These are phyloP conservation scores for Decorospora gaudefroyi DNA, from an alignment of 2,329 filamentous ascomycete species.

Conservation along the genomic window DNA sequence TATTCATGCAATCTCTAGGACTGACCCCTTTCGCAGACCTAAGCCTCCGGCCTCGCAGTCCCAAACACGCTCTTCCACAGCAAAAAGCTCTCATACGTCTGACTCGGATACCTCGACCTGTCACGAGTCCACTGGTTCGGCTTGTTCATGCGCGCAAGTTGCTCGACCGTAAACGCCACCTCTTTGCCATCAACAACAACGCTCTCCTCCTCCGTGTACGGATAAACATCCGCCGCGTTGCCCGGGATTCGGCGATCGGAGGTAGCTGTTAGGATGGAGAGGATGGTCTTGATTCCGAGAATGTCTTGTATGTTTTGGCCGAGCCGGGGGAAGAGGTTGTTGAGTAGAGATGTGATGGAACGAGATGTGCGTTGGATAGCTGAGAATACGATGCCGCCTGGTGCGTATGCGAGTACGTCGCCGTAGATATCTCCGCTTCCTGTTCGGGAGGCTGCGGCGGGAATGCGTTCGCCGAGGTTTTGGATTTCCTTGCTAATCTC, in stretches of 20 bases:
- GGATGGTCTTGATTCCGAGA: conserved; percentile 35
- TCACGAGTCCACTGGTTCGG: conserved; percentile 27
- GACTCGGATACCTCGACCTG: conserved; percentile 37
- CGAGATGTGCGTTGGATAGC: conserved; percentile 21
- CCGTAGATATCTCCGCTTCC: conserved; percentile 45
- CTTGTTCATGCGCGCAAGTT: conserved; percentile 25
- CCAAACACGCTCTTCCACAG: conserved; percentile 39
- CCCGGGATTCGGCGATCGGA: conserved; percentile 42
- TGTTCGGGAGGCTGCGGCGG: conserved; percentile 4
- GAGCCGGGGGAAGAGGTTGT: conserved; percentile 30
- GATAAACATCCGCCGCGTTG: conserved; percentile 31
- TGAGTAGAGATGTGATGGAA: conserved; percentile 19
- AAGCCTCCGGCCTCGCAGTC: not conserved
- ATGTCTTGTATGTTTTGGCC: conserved; percentile 36
- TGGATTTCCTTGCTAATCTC: conserved; percentile 21
- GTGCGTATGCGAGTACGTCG: conserved; percentile 35
- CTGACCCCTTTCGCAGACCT: no score
- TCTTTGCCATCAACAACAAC: conserved; percentile 13
- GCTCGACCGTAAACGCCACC: conserved; percentile 17
- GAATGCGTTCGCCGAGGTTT: conserved; percentile 19
- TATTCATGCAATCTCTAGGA: no score
- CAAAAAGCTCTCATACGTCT: conserved; percentile 33
- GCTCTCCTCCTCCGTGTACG: conserved; percentile 23
- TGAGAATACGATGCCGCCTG: conserved; percentile 30
- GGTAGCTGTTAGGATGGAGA: conserved; percentile 38